Percentiles rank a stretch among this genome's conserved stretches.
Conservation (phyloP, 2,329 filamentous ascomycete species). For the Conoideocrella luteorostrata region DNA sequence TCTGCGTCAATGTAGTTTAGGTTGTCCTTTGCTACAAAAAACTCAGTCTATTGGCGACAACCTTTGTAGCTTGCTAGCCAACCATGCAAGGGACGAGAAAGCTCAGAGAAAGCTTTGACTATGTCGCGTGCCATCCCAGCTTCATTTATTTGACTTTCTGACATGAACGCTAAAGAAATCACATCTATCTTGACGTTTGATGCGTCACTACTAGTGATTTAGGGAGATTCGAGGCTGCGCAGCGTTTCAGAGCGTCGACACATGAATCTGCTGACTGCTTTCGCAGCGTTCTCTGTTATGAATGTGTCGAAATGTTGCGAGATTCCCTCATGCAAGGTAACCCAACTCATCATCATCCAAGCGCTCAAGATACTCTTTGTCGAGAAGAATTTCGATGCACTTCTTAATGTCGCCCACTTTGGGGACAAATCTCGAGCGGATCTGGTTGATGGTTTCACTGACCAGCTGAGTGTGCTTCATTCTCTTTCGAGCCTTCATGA, state of each 20-base stretch:
- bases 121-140: no score
- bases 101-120: no score
- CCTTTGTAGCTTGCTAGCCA: background rate
- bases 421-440: conserved; percentile 85
- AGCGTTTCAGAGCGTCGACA: no score
- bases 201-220: no score
- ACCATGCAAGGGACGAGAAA: no score
- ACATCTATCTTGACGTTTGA: no score
- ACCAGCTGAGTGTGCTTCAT: conserved; percentile 97
- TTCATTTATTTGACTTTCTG: no score
- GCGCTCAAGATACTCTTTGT: conserved; percentile 98
- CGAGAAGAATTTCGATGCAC: conserved; percentile 95
- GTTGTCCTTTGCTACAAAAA: background rate
- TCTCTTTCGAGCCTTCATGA: conserved; percentile 99
- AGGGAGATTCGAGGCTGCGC: no score
- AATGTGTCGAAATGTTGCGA: no score
- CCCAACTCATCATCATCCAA: conserved; percentile 90
- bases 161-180: no score
- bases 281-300: no score
- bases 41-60: background rate
- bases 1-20: background rate
- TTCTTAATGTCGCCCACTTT: conserved; percentile 98
- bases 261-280: background rate
- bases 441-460: conserved; percentile 91
- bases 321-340: conserved; percentile 92